A percentile compares a stretch with the other conserved stretches of the same genome.
Conservation (phyloP, 2,329 filamentous ascomycete genomes). For the Aspergillus phoenicis region DNA sequence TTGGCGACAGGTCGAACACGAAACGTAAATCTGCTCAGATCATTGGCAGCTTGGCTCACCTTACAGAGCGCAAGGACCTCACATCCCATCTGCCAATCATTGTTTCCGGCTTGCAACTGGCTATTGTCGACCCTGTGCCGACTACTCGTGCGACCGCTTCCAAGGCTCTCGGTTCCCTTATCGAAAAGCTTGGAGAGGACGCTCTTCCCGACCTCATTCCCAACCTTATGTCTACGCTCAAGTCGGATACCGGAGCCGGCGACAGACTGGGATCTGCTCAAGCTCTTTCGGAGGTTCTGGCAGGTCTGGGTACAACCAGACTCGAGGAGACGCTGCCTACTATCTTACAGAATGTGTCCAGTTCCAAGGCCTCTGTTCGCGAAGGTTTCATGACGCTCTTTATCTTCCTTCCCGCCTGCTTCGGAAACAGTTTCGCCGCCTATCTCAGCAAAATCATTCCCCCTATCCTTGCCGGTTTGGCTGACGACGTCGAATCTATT, state of each 20-base stretch:
- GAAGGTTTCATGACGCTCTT: conserved; percentile 99
- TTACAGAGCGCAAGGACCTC: conserved; percentile 94
- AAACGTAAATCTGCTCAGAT: conserved; percentile 97
- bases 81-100: conserved; percentile 87
- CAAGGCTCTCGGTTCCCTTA: conserved; percentile 90
- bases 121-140: conserved; percentile 92
- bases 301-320: conserved; percentile 86
- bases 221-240: conserved; percentile 94
- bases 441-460: conserved; percentile 96
- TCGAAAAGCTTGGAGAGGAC: conserved; percentile 97
- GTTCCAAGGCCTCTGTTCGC: conserved; percentile 82
- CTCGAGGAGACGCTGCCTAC: conserved; percentile 95
- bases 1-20: conserved; percentile 87
- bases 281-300: conserved; percentile 92
- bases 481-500: conserved; percentile 94
- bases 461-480: conserved; percentile 88
- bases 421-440: conserved; percentile 96
- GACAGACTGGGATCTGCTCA: conserved; percentile 95
- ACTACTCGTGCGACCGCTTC: conserved; percentile 95
- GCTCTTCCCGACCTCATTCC: conserved; percentile 95
- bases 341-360: conserved; percentile 93
- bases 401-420: conserved; percentile 98
- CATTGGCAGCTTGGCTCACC: conserved; percentile 93
- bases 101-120: conserved; percentile 83
- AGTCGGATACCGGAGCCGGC: conserved; percentile 93